Percentiles rank a stretch among this genome's conserved stretches.
phyloP scores from a whole-genome alignment of 2,329 filamentous ascomycete genomes.

The Plectosphaerella sp. region DNA sequence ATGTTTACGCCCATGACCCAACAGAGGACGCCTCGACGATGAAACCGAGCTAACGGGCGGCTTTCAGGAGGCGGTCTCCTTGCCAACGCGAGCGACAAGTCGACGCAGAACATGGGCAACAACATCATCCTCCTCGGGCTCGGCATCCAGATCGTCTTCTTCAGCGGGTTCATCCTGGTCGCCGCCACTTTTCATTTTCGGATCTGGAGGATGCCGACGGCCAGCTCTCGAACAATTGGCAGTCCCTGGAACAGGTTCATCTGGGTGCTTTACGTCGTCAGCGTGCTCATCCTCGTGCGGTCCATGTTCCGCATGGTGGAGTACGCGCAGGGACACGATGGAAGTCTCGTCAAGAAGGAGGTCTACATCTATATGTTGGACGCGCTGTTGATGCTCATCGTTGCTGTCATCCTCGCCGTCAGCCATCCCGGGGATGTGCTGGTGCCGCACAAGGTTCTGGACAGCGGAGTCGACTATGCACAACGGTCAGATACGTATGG shows the following conservation, averaged over 20 bases:
- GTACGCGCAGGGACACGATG: constrained; percentile 29
- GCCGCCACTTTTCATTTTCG: constrained; percentile 40
- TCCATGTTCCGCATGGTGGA: constrained; percentile 37
- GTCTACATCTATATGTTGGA: constrained; percentile 31
- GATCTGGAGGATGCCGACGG: constrained; percentile 13
- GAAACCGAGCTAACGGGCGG: background rate
- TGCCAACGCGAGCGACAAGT: constrained; percentile 15
- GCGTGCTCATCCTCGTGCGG: constrained; percentile 32
- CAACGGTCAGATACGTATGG: no score
- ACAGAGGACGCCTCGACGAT: constrained; percentile 14
- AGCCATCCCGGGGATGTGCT: background rate
- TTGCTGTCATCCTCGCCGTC: constrained; percentile 6
- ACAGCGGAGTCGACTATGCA: no score
- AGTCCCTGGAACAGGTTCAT: constrained; percentile 26
- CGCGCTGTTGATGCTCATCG: constrained; percentile 25
- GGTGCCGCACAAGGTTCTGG: background rate
- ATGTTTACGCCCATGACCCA: background rate
- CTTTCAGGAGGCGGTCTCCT: constrained; percentile 10
- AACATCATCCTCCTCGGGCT: constrained; percentile 49
- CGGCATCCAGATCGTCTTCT: constrained; percentile 50
- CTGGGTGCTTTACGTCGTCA: constrained; percentile 18
- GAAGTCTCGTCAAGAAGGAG: constrained; percentile 26
- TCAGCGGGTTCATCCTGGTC: constrained; percentile 47
- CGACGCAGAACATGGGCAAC: constrained; percentile 23
- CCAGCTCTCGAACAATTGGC: constrained; percentile 10